Conservation (phyloP, 139 green algal species). For the Auxenochlorella protothecoides region DNA sequence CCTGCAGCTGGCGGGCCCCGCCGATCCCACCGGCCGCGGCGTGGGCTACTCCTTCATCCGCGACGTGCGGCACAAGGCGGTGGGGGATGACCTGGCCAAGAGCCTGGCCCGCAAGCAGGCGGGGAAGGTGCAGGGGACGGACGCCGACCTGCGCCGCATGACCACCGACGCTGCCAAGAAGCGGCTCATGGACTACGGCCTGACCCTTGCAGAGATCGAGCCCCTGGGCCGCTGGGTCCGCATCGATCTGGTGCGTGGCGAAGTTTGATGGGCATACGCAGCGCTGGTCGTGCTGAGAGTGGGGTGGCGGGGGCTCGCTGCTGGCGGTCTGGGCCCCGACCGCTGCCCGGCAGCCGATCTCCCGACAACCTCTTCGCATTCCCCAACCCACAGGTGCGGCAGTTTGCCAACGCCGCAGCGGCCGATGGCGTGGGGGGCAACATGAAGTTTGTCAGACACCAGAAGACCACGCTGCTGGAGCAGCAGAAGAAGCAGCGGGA, state of each 20-base stretch:
- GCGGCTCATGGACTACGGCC: slow-evolving; percentile 28
- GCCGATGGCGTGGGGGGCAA: slow-evolving; percentile 20
- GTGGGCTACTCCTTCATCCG: slow-evolving; percentile 52
- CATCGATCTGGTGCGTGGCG: slow-evolving; percentile 5
- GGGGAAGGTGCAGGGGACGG: slow-evolving; percentile 49
- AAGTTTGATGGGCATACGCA: background rate
- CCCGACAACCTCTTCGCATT: background rate
- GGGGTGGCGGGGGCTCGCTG: background rate
- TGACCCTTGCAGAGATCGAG: slow-evolving; percentile 9
- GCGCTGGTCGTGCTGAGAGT: background rate
- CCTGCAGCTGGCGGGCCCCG: slow-evolving; percentile 34
- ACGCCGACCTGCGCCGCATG: slow-evolving; percentile 61
- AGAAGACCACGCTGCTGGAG: slow-evolving; percentile 32
- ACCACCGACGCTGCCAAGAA: slow-evolving; percentile 42
- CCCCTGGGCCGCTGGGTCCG: slow-evolving; percentile 12
- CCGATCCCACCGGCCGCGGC: slow-evolving; percentile 63
- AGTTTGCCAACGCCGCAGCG: slow-evolving; percentile 37
- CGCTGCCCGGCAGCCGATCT: background rate
- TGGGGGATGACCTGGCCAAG: slow-evolving; percentile 15
- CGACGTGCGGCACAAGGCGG: slow-evolving; percentile 22
- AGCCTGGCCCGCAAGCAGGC: slow-evolving; percentile 16
- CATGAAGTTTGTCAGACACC: slow-evolving; percentile 38
- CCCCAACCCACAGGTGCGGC: slow-evolving; percentile 23
- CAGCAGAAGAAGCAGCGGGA: slow-evolving; percentile 26
- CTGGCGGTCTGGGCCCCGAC: background rate